Evolutionary conservation across 1,284 basidiomycete genomes (phyloP), one percentile per base, ranked within the genome.

Genomic region (Clitocybe nebularis): DNA sequence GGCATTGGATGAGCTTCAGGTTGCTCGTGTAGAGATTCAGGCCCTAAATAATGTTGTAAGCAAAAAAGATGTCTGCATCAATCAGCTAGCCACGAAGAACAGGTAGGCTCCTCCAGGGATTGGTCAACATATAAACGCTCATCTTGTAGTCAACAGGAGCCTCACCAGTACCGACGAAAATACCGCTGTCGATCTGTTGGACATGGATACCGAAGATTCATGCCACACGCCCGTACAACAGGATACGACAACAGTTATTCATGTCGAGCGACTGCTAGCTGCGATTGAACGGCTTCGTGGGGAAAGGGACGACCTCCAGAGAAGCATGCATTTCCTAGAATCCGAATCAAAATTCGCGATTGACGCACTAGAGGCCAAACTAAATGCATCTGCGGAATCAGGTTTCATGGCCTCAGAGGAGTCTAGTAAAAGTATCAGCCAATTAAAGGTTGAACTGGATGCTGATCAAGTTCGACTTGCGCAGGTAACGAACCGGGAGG

Each of bases 291-390:
- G 86, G 22, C 63, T 91, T 20, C 80, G 89, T 10, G 58, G 59
- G 3, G 88, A 92, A 54, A 72, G 89, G 5, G 82, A 92, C 51
- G 68, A 67, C 28, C 69, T 88, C n/a, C 72, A 74, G 43, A 72
- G 79, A 11, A 74, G 81, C 44, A 59, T 90, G 10, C 74, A 85
- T 30, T 92, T 89, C 62, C 64, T 83, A 32, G 74, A 83, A 50
- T 69, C 73, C n/a, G 89, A 92, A 60, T 74, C 77, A 21, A 77
- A 69, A 46, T 87, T 89, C 54, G 70, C 78, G 3, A 70, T 81
- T 5, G 72, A 84, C 46, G 74, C 79, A 1, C 64, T 85, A 32
- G 72, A 82, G 52, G 67, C 67, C 9, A 71, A 77, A 46, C 59
- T 77, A 10, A 56, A 59, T 1, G 53, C 60, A 9, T 56, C 57